Base-by-base conservation (phyloP, 768 basidiomycete genomes). In the Podaxis sp. region DNA sequence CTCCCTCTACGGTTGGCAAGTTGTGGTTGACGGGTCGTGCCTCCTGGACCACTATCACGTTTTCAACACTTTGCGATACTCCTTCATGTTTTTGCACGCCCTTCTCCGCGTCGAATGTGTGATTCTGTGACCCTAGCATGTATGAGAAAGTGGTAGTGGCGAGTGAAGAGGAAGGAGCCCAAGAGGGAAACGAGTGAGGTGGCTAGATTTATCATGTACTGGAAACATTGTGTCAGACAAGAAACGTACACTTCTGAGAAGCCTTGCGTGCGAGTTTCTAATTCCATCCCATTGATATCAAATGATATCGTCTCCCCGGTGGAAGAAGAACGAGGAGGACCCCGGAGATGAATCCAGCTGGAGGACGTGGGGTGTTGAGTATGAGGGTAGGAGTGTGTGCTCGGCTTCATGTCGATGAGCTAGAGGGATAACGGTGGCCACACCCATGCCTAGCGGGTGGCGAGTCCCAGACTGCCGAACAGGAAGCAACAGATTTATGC, bases 1-100 rank as follows among this genome's bases (percentile, higher is more conserved):
- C 79, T 22, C 78, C 80, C 65, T 82, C 81, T 1, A 68, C 65
- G 15, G 12, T 38, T 24, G 50, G 59, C 61, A 52, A 11, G 27
- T 33, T 43, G 33, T n/a, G 55, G 46, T 55, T 61, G 17, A 27
- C 8, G 13, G 33, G 5, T 24, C 49, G 51, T 13, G 8, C 19
- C 25, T 55, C 59, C 51, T 25, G 51, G 12, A 36, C 59, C 27
- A 13, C 43, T 1, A 22, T 33, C 3, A 22, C 11, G 41, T 13
- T 61, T 27, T 29, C 12, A 17, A 33, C 25, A 25, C 43, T 22
- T 36, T 53, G 25, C 3, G 33, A 19, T 38, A 3, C 15, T 4
- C 7, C 46, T 24, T 43, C 59, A 22, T 29, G 24, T 0, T 24
- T 33, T 13, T 24, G 40, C 22, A 19, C 13, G 25, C 15, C n/a